Conservation (phyloP, 352 stramenopile species). For the Phytopythium aichiense region DNA sequence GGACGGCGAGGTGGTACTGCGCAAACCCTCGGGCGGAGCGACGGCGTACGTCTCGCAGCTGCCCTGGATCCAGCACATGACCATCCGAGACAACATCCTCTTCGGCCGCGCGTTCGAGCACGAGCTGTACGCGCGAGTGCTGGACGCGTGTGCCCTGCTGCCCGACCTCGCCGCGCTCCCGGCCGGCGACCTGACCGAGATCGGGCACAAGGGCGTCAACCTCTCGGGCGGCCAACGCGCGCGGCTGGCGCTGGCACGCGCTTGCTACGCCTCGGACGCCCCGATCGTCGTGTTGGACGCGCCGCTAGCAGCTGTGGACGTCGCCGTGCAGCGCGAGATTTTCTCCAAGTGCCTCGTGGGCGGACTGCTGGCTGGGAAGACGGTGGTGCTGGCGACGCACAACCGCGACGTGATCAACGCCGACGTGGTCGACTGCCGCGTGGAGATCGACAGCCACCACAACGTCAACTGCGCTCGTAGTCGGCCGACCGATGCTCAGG, state of each 20-base stretch:
- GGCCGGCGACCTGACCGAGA: slow-evolving; percentile 86
- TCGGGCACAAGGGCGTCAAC: slow-evolving; percentile 92
- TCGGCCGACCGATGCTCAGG: not conserved
- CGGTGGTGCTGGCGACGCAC: slow-evolving; percentile 91
- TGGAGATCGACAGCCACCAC: slow-evolving; percentile 17
- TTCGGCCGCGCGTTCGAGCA: slow-evolving; percentile 57
- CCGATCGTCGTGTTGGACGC: slow-evolving; percentile 85
- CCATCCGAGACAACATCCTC: slow-evolving; percentile 89
- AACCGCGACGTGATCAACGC: slow-evolving; percentile 60
- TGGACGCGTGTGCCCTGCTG: slow-evolving; percentile 59
- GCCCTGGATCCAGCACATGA: slow-evolving; percentile 91
- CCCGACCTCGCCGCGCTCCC: slow-evolving; percentile 77
- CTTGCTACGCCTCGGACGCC: slow-evolving; percentile 35
- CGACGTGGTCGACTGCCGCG: slow-evolving; percentile 13
- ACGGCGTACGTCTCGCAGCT: slow-evolving; percentile 62
- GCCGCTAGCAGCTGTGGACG: slow-evolving; percentile 86
- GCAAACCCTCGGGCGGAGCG: slow-evolving; percentile 16
- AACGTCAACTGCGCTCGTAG: slow-evolving; percentile 36
- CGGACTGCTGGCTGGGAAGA: slow-evolving; percentile 30
- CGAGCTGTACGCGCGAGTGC: slow-evolving; percentile 25
- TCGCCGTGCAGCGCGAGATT: slow-evolving; percentile 87
- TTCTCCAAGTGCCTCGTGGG: slow-evolving; percentile 40
- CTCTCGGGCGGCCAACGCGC: slow-evolving; percentile 89
- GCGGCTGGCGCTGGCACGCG: slow-evolving; percentile 39
- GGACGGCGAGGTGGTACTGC: slow-evolving; percentile 27